Conservation (phyloP, 768 basidiomycete genomes). For the Suillus subalutaceus region DNA sequence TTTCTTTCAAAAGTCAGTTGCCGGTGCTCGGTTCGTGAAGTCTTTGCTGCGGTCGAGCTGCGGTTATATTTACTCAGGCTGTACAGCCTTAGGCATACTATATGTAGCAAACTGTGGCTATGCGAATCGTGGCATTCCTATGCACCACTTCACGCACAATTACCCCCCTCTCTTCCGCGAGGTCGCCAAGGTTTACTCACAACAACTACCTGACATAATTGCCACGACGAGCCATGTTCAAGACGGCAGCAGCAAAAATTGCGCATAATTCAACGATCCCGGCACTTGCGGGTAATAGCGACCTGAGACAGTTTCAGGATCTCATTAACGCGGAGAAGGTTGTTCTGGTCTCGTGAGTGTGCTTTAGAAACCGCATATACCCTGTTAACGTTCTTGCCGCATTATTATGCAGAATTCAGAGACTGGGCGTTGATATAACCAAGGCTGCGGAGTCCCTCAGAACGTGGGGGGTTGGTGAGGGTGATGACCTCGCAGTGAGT, state of each 20-base stretch:
- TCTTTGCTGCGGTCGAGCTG: not conserved
- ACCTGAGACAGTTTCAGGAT: constrained; percentile 82
- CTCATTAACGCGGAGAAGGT: constrained; percentile 89
- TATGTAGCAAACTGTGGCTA: not conserved
- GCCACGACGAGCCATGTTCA: constrained; percentile 59
- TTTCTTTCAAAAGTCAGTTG: not conserved
- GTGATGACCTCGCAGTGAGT: constrained; percentile 79
- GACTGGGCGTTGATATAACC: constrained; percentile 61
- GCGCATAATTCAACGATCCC: constrained; percentile 90
- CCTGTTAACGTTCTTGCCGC: not conserved
- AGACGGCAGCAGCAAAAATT: constrained; percentile 75
- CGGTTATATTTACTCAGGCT: not conserved
- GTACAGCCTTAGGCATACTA: not conserved
- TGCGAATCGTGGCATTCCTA: not conserved
- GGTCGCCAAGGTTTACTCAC: not conserved
- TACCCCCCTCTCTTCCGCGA: not conserved
- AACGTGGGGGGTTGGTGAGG: constrained; percentile 77
- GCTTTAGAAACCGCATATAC: not conserved
- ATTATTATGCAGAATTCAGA: constrained; percentile 52
- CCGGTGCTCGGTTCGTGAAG: not conserved
- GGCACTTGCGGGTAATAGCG: constrained; percentile 69
- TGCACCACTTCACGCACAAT: not conserved
- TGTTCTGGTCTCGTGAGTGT: constrained; percentile 69
- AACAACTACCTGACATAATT: not conserved
- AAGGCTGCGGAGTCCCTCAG: constrained; percentile 76